Conservation (phyloP, 331 rosid genomes). For the Rhamnella rubrinervis region DNA sequence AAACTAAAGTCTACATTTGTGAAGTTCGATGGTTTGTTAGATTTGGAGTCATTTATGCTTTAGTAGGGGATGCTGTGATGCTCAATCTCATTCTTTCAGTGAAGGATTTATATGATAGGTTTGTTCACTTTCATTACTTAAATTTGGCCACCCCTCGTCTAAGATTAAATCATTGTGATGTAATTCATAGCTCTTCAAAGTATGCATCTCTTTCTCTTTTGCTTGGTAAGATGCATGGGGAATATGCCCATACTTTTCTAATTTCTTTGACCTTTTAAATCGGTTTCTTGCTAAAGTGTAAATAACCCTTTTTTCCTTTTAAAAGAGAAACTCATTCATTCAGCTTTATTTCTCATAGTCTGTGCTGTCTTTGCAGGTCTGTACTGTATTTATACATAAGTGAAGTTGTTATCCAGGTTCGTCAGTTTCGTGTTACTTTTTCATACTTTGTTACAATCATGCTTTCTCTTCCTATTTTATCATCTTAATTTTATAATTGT, state of each 20-base stretch:
- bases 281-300: neutral
- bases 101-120: constrained; percentile 71
- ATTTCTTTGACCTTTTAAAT: neutral
- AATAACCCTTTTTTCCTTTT: neutral
- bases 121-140: constrained; percentile 25
- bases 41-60: constrained; percentile 69
- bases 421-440: constrained; percentile 17
- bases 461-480: neutral
- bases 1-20: constrained; percentile 70
- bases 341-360: neutral
- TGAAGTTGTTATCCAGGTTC: constrained; percentile 80
- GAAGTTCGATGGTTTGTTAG: constrained; percentile 90
- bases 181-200: no score
- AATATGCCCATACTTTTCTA: neutral
- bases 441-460: neutral
- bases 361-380: constrained; percentile 49
- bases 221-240: no score
- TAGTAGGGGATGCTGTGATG: constrained; percentile 81
- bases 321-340: constrained; percentile 9
- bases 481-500: neutral
- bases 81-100: constrained; percentile 65
- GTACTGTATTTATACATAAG: constrained; percentile 70
- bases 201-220: no score
- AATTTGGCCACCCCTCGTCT: no score
- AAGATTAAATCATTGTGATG: no score